phyloP scores from a whole-genome alignment of 2,329 filamentous ascomycete species.

The Penicillium hordei region DNA sequence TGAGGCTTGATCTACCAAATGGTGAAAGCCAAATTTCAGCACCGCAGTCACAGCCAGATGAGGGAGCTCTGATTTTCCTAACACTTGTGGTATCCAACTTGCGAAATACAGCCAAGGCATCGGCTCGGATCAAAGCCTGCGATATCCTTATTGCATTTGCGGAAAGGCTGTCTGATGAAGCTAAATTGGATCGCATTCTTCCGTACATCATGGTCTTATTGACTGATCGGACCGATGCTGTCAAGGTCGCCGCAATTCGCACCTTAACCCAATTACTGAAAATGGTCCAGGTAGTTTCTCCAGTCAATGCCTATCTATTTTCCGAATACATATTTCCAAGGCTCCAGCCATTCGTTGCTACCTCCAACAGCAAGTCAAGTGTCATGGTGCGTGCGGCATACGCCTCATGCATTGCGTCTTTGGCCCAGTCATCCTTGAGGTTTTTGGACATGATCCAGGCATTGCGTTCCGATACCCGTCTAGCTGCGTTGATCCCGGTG shows the following conservation, averaged over 20 bases:
- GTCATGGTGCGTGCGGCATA: constrained; percentile 83
- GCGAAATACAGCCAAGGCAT: constrained; percentile 81
- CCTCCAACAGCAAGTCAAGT: constrained; percentile 56
- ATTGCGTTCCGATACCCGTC: constrained; percentile 76
- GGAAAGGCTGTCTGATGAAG: constrained; percentile 88
- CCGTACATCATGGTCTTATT: constrained; percentile 85
- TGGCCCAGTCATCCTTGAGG: constrained; percentile 79
- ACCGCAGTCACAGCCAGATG: constrained; percentile 66
- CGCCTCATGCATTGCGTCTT: constrained; percentile 83
- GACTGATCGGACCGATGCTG: constrained; percentile 77
- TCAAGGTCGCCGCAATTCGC: constrained; percentile 80
- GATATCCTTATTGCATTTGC: constrained; percentile 90
- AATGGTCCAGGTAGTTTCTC: constrained; percentile 83
- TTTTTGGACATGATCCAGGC: constrained; percentile 92
- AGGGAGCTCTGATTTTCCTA: constrained; percentile 89
- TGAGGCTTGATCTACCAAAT: constrained; percentile 83
- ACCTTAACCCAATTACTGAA: constrained; percentile 86
- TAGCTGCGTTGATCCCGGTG: constrained; percentile 75
- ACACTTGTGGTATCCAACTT: constrained; percentile 85
- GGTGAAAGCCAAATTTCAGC: constrained; percentile 70
- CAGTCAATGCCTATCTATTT: constrained; percentile 67
- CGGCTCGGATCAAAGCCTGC: constrained; percentile 84
- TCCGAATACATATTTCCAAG: constrained; percentile 65
- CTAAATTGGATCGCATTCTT: constrained; percentile 87
- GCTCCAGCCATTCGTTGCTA: constrained; percentile 58